Base-by-base conservation (phyloP, 1,284 basidiomycete species). In the Papiliotrema nemorosa region DNA sequence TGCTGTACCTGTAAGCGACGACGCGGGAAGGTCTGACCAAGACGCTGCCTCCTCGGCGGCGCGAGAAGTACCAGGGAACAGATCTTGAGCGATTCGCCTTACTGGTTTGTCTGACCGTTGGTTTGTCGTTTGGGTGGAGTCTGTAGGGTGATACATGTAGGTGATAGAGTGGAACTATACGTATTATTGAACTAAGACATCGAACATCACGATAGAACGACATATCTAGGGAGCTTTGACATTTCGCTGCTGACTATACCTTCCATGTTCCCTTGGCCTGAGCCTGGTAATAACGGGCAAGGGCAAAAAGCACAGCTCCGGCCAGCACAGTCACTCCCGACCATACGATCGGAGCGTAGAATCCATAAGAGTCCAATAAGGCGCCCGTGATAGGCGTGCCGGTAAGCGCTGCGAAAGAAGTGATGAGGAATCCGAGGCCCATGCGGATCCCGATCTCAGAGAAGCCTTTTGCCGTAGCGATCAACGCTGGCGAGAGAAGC, bases 321-420 rank as follows among this genome's bases (percentile, higher is more conserved):
- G 48, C 42, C 5, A 66, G 24, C 12, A 66, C 55, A 26, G 49
- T 50, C 2, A 59, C 55, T 5, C 69, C 69, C 5, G 58, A 51
- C 52, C 54, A 65, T 31, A 58, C 45, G 21, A 62, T 55, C 1
- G 69, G 64, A 12, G 58, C 55, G 47, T 62, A 63, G 14, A 58
- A 60, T 1, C 64, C 66, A 31, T 66, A 62, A 6, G 36, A 36
- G 12, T 58, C 46, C 12, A 73, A 52, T 20, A 74, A 54, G 0
- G 70, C 70, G n/a, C 72, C 72, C 1, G 62, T 60, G 50, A 73
- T 71, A 0, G 71, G 70, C 2, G 70, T 69, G 0, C 70, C 70
- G 20, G 63, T 59, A 9, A 74, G 54, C 0, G 62, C 67, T 1
- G 62, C 58, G n/a, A 70, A 18, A 0, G 63, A 64, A 9, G 63